Conservation (phyloP, 768 basidiomycete species). For the Infundibulicybe gibba region DNA sequence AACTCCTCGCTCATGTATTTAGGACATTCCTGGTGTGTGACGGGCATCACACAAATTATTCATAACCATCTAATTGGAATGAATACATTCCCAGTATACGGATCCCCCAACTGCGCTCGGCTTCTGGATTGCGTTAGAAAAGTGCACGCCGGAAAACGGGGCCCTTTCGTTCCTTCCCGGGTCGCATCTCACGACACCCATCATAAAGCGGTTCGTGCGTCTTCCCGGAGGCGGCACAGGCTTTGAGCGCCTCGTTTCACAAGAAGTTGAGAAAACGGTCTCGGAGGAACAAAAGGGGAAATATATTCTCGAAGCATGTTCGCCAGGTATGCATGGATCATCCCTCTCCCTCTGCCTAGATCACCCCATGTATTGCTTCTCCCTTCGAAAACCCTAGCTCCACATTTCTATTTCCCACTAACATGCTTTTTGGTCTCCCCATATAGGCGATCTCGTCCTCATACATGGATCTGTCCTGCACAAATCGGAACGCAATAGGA, state of each 20-base stretch:
- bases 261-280: conserved; percentile 22
- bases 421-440: neutral
- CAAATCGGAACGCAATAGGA: conserved; percentile 85
- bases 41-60: neutral
- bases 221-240: conserved; percentile 76
- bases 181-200: conserved; percentile 72
- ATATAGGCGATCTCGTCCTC: conserved; percentile 79
- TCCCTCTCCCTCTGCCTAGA: neutral
- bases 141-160: conserved; percentile 79
- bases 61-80: neutral
- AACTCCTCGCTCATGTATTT: conserved; percentile 3
- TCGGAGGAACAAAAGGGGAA: conserved; percentile 29
- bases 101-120: conserved; percentile 89
- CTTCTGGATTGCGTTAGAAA: conserved; percentile 94
- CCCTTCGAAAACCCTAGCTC: neutral
- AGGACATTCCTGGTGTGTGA: conserved; percentile 71
- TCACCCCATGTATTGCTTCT: neutral
- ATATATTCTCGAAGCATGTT: conserved; percentile 69
- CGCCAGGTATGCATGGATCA: conserved; percentile 51
- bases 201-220: conserved; percentile 85
- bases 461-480: conserved; percentile 94
- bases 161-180: conserved; percentile 89
- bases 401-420: no score
- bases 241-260: conserved; percentile 60
- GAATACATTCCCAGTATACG: conserved; percentile 63